These are phyloP conservation scores for Xylaria sp. DNA, from an alignment of 2,329 filamentous ascomycete genomes.

Conservation along the genomic window DNA sequence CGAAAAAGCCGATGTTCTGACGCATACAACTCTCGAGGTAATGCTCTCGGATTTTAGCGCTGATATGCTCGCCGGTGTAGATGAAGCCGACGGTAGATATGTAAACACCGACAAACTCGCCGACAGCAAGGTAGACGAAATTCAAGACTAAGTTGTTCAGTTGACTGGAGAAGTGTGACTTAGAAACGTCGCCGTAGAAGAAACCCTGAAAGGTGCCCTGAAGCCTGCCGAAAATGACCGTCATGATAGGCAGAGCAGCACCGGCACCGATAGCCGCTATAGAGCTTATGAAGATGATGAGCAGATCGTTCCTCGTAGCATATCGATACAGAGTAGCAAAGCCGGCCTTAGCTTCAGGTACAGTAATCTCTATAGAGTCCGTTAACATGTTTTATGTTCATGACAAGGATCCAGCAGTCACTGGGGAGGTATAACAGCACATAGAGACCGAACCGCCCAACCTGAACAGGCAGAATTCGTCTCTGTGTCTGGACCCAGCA, in stretches of 20 bases:
- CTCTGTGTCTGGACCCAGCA: not conserved
- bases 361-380: slow-evolving; percentile 63
- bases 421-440: not conserved
- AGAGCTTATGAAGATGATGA: slow-evolving; percentile 70
- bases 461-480: not conserved
- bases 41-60: slow-evolving; percentile 80
- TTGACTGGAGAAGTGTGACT: slow-evolving; percentile 67
- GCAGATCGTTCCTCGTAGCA: slow-evolving; percentile 71
- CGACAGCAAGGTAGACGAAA: slow-evolving; percentile 86
- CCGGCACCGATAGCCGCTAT: slow-evolving; percentile 77
- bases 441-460: not conserved
- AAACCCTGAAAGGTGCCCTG: slow-evolving; percentile 77
- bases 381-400: slow-evolving; percentile 17
- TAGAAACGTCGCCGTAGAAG: slow-evolving; percentile 60
- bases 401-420: not conserved
- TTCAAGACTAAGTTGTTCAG: slow-evolving; percentile 77
- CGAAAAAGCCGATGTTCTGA: slow-evolving; percentile 93
- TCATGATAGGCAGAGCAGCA: slow-evolving; percentile 82
- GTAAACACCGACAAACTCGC: slow-evolving; percentile 81
- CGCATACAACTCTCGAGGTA: slow-evolving; percentile 86
- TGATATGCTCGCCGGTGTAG: slow-evolving; percentile 83
- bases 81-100: slow-evolving; percentile 89
- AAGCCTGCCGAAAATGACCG: slow-evolving; percentile 81
- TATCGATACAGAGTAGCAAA: slow-evolving; percentile 76
- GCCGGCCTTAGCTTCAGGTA: slow-evolving; percentile 72